Base-by-base conservation (phyloP, 805 yeast genomes). In the Kluyveromyces starmeri region DNA sequence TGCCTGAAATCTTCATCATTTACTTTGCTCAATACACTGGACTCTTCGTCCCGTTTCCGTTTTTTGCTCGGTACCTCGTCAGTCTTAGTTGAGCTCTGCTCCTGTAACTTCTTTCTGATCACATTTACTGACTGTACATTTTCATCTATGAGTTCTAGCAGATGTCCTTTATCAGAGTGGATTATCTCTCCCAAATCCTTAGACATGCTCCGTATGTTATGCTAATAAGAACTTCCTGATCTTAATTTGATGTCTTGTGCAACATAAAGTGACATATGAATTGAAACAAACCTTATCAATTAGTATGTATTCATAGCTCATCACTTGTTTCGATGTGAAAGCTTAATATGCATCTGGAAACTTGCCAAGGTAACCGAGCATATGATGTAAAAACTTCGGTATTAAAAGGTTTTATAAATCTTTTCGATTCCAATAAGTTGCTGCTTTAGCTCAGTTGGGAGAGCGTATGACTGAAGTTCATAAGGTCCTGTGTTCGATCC, bases 401-500 rank as follows among this genome's bases (percentile, higher is more conserved):
- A n/a, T n/a, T n/a, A n/a, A n/a, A n/a, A n/a, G n/a, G n/a, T n/a
- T n/a, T n/a, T n/a, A n/a, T n/a, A n/a, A n/a, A n/a, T n/a, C n/a
- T n/a, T n/a, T n/a, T n/a, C n/a, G n/a, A n/a, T n/a, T n/a, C n/a
- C n/a, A n/a, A n/a, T n/a, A n/a, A 9, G 24, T 22, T 12, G 64
- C 65, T 61, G 63, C 49, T 59, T 59, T 60, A 59, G 65, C 65
- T 59, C 64, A 60, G 64, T 55, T 51, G 64, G 64, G 64, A 60
- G 64, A 59, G 65, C 64, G 64, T 59, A 62, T 59, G 64, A 59
- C 64, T 58, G 63, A 59, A 60, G 62, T 54, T 59, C 64, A 77
- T 83, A 71, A 78, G 84, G 85, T 77, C 83, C 79, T 75, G 83
- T 74, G 83, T 78, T 78, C 84, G 79, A 78, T 75, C 83, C 84